A percentile compares a stretch with the other conserved stretches of the same genome.
These are phyloP conservation scores for Nemania sp. DNA, from an alignment of 2,329 filamentous ascomycete species.

Conservation along the genomic window DNA sequence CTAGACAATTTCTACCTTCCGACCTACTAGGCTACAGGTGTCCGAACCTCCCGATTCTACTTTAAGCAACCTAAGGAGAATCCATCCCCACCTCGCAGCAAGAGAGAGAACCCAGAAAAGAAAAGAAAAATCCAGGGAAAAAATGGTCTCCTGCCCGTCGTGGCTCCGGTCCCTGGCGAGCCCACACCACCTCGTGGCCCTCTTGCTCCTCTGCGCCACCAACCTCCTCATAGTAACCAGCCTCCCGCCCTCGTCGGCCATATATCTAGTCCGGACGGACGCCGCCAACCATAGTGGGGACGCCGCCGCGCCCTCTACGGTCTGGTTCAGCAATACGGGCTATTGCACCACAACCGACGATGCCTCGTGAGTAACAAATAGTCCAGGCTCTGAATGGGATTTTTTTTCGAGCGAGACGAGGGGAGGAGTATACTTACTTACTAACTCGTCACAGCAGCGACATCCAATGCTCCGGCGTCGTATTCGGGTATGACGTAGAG, in stretches of 20 bases:
- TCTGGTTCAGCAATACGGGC: constrained; percentile 22
- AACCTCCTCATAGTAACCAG: constrained; percentile 7
- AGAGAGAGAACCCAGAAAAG: not conserved
- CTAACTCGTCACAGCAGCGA: not conserved
- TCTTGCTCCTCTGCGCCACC: constrained; percentile 13
- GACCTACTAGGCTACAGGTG: no score
- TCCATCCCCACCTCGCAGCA: no score
- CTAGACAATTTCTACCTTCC: no score
- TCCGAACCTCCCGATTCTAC: no score
- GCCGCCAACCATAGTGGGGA: not conserved
- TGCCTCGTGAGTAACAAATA: constrained; percentile 11
- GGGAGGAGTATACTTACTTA: no score
- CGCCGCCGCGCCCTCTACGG: constrained; percentile 4
- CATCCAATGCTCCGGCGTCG: not conserved
- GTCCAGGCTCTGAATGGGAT: not conserved
- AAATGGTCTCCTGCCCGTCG: constrained; percentile 8
- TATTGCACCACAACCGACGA: constrained; percentile 19
- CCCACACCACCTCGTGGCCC: constrained; percentile 15
- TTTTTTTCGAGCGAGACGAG: no score
- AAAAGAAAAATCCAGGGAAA: not conserved
- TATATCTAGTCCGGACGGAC: constrained; percentile 22
- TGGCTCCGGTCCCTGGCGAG: constrained; percentile 3
- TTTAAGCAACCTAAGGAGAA: no score
- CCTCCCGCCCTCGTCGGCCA: constrained; percentile 11
- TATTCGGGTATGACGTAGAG: constrained; percentile 14